Percentiles rank a stretch among this genome's conserved stretches.
Conservation (phyloP, 371 early-diverging fungal genomes). For the Phascolomyces articulosus region DNA sequence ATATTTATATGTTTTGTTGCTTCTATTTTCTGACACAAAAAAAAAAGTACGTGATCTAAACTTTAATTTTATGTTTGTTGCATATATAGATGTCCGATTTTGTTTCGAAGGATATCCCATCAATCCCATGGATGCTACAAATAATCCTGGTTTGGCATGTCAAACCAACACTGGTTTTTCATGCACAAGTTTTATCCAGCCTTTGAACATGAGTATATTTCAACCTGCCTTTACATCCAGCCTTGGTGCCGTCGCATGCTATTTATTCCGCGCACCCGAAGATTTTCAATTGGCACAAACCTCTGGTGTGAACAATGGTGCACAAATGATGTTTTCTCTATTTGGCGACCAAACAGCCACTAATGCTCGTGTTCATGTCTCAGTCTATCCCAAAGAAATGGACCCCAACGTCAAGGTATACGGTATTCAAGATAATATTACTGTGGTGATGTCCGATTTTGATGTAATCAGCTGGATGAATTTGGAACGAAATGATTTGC, state of each 20-base stretch:
- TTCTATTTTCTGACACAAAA: neutral
- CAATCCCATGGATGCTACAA: slow-evolving; percentile 13
- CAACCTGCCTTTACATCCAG: slow-evolving; percentile 37
- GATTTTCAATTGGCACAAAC: slow-evolving; percentile 39
- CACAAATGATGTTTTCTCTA: slow-evolving; percentile 40
- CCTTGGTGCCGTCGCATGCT: slow-evolving; percentile 46
- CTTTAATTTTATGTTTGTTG: neutral
- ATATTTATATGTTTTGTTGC: neutral
- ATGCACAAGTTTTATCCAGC: slow-evolving; percentile 28
- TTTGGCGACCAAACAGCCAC: slow-evolving; percentile 37
- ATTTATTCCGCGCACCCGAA: slow-evolving; percentile 36
- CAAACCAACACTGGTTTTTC: slow-evolving; percentile 41
- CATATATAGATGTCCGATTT: slow-evolving; percentile 45
- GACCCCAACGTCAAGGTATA: slow-evolving; percentile 46
- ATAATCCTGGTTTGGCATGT: slow-evolving; percentile 41
- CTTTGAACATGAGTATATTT: slow-evolving; percentile 42
- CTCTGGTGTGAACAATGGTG: slow-evolving; percentile 47
- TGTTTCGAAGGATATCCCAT: slow-evolving; percentile 49
- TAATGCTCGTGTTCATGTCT: slow-evolving; percentile 46
- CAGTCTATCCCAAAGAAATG: slow-evolving; percentile 46
- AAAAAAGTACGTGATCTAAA: neutral
- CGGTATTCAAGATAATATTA: slow-evolving; percentile 23
- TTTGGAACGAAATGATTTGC: slow-evolving; percentile 43
- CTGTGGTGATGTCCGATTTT: slow-evolving; percentile 23
- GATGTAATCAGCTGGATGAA: slow-evolving; percentile 42